Base-by-base conservation (phyloP, 2,329 filamentous ascomycete genomes). In the Trichophyton benhamiae region DNA sequence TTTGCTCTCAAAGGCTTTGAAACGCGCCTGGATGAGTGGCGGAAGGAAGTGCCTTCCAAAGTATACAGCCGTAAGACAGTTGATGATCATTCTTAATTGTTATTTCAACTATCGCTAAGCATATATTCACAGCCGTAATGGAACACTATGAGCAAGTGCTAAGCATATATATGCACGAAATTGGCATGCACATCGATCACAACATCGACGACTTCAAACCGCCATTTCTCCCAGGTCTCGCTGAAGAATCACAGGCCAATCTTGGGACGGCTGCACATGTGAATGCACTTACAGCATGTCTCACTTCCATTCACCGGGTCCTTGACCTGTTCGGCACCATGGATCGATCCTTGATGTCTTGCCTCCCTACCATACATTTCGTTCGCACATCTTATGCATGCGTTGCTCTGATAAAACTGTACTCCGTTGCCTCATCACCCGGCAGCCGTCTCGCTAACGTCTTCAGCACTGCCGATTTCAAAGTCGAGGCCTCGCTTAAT, bases 131-230 rank as follows among this genome's bases (percentile, higher is more conserved):
- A 85, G 85, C 82, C n/a, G 79, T 83, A 0, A 76, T 90, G 53
- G 75, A 77, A 17, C 80, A 90, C 65, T 82, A 82, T 63, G 84
- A 88, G 65, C 78, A 85, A 65, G 80, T 87, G 1, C 71, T 89
- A 41, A 86, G 80, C 64, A 76, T 91, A 2, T 90, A 88, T 69
- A 85, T 91, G 76, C 86, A 91, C 70, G 88, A 91, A 72, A 83
- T 88, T 60, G 84, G 83, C 2, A 82, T 91, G 65, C 85, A 89
- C 65, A 78, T 82, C 7, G 84, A 88, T 59, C 80, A 82, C 64
- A 78, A 76, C 20, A 77, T 79, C 1, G 79, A 83, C 6, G 80
- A 84, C 27, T 80, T 82, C 67, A 71, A 69, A 66, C 64, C 69
- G 62, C 67, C 74, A 68, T 63, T 76, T 76, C 20, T 77, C 77